Evolutionary conservation across 2,329 filamentous ascomycete species (phyloP).

Genomic region (Tetracladium maxilliforme): DNA sequence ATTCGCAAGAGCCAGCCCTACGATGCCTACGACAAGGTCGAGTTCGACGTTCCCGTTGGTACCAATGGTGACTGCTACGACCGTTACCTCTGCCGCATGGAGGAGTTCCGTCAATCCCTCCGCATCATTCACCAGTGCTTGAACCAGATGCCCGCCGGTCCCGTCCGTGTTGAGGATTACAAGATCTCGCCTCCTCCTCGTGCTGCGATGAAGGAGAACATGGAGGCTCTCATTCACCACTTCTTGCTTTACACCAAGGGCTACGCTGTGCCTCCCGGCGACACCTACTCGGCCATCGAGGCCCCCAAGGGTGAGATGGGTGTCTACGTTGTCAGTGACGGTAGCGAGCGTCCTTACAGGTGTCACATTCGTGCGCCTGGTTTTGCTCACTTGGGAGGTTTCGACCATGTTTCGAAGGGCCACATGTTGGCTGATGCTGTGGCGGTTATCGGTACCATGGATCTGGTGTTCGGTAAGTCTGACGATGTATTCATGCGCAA

Average conservation of each 20-base stretch:
- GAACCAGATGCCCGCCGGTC: constrained; percentile 95
- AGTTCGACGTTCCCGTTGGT: constrained; percentile 95
- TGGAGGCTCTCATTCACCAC: constrained; percentile 99
- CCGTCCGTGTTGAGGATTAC: constrained; percentile 94
- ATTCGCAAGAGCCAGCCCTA: constrained; percentile 94
- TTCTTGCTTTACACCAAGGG: constrained; percentile 98
- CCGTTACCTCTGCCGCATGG: constrained; percentile 97
- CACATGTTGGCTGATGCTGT: constrained; percentile 94
- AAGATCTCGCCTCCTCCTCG: constrained; percentile 95
- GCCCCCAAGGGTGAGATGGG: constrained; percentile 99
- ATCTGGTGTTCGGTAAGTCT: no score
- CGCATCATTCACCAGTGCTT: constrained; percentile 98
- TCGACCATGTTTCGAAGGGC: constrained; percentile 84
- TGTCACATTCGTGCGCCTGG: constrained; percentile 96
- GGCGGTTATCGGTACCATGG: constrained; percentile 84
- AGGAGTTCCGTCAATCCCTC: constrained; percentile 96
- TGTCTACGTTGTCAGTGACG: constrained; percentile 91
- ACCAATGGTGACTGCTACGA: constrained; percentile 98
- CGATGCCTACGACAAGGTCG: constrained; percentile 93
- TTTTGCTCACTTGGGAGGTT: constrained; percentile 86
- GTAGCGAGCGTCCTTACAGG: constrained; percentile 88
- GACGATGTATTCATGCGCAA: no score
- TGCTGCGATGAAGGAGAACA: constrained; percentile 99
- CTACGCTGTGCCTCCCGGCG: constrained; percentile 89
- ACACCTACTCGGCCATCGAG: constrained; percentile 96